phyloP scores from a whole-genome alignment of 495 filamentous ascomycete genomes.

The Cercophora sp. region DNA sequence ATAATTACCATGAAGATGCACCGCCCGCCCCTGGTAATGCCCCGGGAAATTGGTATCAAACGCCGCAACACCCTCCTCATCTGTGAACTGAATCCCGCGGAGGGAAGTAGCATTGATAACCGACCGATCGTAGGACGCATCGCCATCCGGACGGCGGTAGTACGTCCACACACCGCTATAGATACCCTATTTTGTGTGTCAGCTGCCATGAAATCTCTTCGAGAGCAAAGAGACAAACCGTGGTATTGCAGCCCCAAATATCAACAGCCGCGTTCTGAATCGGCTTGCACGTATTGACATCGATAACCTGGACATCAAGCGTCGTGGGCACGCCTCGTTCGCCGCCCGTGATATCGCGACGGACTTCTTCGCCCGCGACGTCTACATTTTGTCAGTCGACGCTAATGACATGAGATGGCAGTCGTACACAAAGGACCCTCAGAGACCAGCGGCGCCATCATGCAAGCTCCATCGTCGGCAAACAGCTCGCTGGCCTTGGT shows the following conservation, averaged over 20 bases:
- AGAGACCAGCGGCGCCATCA: neutral
- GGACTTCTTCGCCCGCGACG: slow-evolving; percentile 46
- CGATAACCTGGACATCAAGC: slow-evolving; percentile 49
- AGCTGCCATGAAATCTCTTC: too few species aligned
- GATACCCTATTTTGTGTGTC: too few species aligned
- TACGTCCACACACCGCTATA: slow-evolving; percentile 48
- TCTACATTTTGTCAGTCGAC: too few species aligned
- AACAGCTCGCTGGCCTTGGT: neutral
- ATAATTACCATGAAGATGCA: slow-evolving; percentile 31
- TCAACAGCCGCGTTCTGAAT: slow-evolving; percentile 53
- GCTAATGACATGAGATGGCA: too few species aligned
- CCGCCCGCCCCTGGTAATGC: slow-evolving; percentile 43
- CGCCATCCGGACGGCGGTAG: neutral
- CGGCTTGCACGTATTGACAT: slow-evolving; percentile 54
- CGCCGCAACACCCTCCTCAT: slow-evolving; percentile 45
- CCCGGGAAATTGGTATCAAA: slow-evolving; percentile 54
- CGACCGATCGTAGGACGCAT: slow-evolving; percentile 23
- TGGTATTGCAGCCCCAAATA: slow-evolving; percentile 50
- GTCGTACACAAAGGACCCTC: slow-evolving; percentile 52
- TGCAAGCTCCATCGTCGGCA: slow-evolving; percentile 1
- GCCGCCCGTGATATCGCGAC: slow-evolving; percentile 42
- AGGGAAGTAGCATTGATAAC: slow-evolving; percentile 45
- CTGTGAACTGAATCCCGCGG: slow-evolving; percentile 48
- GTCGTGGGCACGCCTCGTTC: slow-evolving; percentile 40
- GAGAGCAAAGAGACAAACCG: too few species aligned